These are phyloP conservation scores for Leccinum arenicola DNA, from an alignment of 768 basidiomycete species.

Conservation along the genomic window DNA sequence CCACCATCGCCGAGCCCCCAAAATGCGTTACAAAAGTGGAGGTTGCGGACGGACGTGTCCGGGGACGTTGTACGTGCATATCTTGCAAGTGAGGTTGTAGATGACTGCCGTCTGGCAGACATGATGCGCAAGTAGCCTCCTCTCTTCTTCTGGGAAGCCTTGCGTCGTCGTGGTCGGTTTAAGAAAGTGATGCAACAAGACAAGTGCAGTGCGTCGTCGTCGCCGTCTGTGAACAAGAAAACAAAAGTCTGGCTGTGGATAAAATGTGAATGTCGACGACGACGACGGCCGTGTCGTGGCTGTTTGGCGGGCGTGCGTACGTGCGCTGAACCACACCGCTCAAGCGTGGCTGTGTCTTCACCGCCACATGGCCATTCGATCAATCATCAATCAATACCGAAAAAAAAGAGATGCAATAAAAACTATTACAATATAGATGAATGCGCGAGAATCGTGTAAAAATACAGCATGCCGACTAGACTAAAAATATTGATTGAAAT, in stretches of 20 bases:
- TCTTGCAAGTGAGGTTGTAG: constrained; percentile 75
- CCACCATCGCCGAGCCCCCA: constrained; percentile 89
- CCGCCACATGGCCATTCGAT: background rate
- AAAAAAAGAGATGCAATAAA: background rate
- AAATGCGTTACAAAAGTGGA: constrained; percentile 96
- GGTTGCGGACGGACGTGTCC: constrained; percentile 44
- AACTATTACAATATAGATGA: background rate
- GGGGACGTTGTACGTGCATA: constrained; percentile 57
- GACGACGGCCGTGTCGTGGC: constrained; percentile 1
- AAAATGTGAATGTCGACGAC: background rate
- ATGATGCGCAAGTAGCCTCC: constrained; percentile 36
- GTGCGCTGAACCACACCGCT: constrained; percentile 5
- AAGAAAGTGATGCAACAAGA: constrained; percentile 13
- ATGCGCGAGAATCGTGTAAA: background rate
- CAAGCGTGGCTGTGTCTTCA: constrained; percentile 18
- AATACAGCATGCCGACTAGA: background rate
- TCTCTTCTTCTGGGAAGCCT: background rate
- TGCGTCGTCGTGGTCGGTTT: constrained; percentile 14
- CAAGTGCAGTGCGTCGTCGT: constrained; percentile 12
- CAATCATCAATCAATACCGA: background rate
- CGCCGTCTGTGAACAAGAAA: background rate
- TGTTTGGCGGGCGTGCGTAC: constrained; percentile 6
- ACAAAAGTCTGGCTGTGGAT: background rate
- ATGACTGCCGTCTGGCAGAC: constrained; percentile 76
- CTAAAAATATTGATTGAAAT: background rate